A percentile compares a stretch with the other conserved stretches of the same genome.
phyloP scores from a whole-genome alignment of 2,329 filamentous ascomycete species.

The Xylaria sp. region DNA sequence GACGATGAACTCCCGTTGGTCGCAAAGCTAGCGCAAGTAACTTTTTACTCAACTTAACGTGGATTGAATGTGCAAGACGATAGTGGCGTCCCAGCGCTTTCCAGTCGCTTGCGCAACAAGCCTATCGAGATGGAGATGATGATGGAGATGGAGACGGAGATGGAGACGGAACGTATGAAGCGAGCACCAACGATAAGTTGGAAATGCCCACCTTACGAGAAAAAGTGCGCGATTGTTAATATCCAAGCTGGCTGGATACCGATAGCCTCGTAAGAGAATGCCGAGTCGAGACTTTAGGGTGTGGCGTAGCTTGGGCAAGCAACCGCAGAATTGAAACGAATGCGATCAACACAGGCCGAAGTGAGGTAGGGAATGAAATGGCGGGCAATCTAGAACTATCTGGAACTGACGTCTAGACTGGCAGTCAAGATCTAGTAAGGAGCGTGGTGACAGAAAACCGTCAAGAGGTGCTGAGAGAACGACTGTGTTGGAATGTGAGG shows the following conservation, averaged over 20 bases:
- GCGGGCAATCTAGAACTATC: slow-evolving; percentile 41
- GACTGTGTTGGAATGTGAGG: slow-evolving; percentile 40
- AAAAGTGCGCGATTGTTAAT: slow-evolving; percentile 26
- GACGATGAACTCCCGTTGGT: slow-evolving; percentile 3
- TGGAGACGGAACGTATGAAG: neutral
- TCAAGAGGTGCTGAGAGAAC: slow-evolving; percentile 34
- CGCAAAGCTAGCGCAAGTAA: neutral
- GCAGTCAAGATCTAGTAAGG: slow-evolving; percentile 41
- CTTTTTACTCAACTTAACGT: neutral
- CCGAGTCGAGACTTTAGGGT: slow-evolving; percentile 39
- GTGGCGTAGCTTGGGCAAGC: slow-evolving; percentile 25
- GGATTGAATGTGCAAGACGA: slow-evolving; percentile 8
- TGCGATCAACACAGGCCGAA: slow-evolving; percentile 49
- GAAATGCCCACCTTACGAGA: slow-evolving; percentile 17
- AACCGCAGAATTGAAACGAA: slow-evolving; percentile 40
- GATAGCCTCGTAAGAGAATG: slow-evolving; percentile 37
- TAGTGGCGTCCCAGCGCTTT: slow-evolving; percentile 15
- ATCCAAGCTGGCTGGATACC: slow-evolving; percentile 36
- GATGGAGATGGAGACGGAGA: neutral
- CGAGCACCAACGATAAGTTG: slow-evolving; percentile 12
- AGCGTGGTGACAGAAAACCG: slow-evolving; percentile 46
- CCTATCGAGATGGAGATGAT: neutral
- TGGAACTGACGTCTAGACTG: slow-evolving; percentile 3
- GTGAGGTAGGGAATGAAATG: slow-evolving; percentile 44
- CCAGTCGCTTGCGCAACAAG: slow-evolving; percentile 21